A percentile compares a stretch with the other conserved stretches of the same genome.
phyloP scores from a whole-genome alignment of 2,329 filamentous ascomycete species.

The Clarireedia paspali region DNA sequence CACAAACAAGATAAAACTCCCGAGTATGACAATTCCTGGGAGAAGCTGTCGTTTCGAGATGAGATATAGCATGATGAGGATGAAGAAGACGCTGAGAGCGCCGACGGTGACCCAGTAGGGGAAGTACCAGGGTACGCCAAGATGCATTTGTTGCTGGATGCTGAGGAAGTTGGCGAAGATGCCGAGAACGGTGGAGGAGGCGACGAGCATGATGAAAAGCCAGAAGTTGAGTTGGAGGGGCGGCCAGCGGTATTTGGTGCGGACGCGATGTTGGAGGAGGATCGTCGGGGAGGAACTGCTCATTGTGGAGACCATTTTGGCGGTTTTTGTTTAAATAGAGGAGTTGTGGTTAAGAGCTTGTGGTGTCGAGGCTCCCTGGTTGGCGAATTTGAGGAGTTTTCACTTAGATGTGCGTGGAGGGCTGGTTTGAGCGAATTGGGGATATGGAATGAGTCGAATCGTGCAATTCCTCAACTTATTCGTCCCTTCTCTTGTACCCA shows the following conservation, averaged over 20 bases:
- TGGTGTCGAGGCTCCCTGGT: neutral
- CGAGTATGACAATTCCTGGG: constrained; percentile 57
- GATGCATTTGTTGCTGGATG: constrained; percentile 46
- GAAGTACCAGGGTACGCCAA: constrained; percentile 60
- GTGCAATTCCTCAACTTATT: too few relatives aligned
- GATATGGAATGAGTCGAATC: too few relatives aligned
- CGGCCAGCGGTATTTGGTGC: constrained; percentile 54
- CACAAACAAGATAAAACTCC: constrained; percentile 57
- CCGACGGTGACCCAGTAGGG: constrained; percentile 55
- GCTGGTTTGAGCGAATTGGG: too few relatives aligned
- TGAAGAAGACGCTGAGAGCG: constrained; percentile 56
- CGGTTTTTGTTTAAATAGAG: neutral
- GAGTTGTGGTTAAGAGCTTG: neutral
- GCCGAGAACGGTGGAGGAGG: constrained; percentile 51
- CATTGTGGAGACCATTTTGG: constrained; percentile 23
- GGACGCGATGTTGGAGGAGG: constrained; percentile 12
- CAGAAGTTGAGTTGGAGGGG: constrained; percentile 59
- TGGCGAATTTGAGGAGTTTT: too few relatives aligned
- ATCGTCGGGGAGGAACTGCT: constrained; percentile 17
- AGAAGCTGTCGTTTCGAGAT: constrained; percentile 54
- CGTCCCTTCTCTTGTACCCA: too few relatives aligned
- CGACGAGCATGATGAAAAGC: constrained; percentile 58
- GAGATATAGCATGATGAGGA: constrained; percentile 55
- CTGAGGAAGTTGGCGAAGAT: constrained; percentile 53
- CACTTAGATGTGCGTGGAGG: too few relatives aligned